phyloP scores from a whole-genome alignment of 1,284 basidiomycete species.

The Tremellales sp. region DNA sequence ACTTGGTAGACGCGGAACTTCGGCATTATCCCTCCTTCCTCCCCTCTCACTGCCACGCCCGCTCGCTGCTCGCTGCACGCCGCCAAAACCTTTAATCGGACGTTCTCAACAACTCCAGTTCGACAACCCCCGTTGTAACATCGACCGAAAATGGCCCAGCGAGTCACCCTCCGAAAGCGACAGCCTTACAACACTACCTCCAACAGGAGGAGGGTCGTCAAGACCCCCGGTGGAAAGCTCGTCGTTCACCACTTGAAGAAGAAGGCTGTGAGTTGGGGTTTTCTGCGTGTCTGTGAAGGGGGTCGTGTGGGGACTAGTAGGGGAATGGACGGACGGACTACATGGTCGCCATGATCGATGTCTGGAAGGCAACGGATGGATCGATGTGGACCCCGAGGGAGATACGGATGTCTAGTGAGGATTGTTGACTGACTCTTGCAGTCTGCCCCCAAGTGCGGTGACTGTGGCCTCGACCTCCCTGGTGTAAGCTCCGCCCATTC shows the following conservation, averaged over 20 bases:
- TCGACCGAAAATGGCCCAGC: constrained; percentile 80
- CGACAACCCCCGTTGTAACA: background rate
- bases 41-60: background rate
- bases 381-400: no score
- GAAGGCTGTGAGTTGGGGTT: constrained; percentile 50
- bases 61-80: background rate
- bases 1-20: background rate
- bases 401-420: background rate
- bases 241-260: constrained; percentile 53
- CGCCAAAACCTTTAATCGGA: background rate
- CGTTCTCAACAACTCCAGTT: no score
- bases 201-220: constrained; percentile 89
- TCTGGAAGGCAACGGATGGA: no score
- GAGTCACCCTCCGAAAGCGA: constrained; percentile 98
- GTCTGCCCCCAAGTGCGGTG: constrained; percentile 88
- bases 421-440: constrained; percentile 9
- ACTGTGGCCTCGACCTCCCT: constrained; percentile 85
- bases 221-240: constrained; percentile 69
- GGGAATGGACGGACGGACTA: no score
- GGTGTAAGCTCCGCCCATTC: constrained; percentile 62
- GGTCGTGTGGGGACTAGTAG: no score
- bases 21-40: background rate
- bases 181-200: constrained; percentile 99
- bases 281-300: no score
- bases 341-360: no score